Evolutionary conservation across 208 protist species (phyloP).

Genomic region (Wallacemonas rigidus): DNA sequence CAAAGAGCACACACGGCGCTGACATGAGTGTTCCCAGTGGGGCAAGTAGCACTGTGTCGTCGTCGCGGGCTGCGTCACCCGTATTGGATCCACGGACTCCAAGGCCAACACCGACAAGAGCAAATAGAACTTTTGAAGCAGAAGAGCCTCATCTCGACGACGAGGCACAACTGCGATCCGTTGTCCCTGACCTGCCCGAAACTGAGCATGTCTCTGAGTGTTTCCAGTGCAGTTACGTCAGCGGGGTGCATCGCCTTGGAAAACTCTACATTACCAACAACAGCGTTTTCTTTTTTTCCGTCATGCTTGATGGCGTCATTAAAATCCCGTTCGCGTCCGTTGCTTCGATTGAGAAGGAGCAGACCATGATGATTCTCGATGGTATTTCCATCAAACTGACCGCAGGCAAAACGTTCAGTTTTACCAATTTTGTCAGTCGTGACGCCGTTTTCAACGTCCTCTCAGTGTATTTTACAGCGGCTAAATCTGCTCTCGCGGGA

Average conservation of each 20-base stretch:
- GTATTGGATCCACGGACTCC: neutral
- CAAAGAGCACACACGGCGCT: neutral
- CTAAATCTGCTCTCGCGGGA: conserved; percentile 2
- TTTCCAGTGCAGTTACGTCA: conserved; percentile 61
- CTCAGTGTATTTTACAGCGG: conserved; percentile 25
- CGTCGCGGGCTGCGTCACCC: neutral
- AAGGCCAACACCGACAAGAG: neutral
- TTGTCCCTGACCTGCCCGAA: conserved; percentile 43
- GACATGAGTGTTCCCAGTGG: neutral
- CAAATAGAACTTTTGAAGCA: neutral
- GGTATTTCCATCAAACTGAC: conserved; percentile 45
- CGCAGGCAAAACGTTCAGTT: conserved; percentile 33
- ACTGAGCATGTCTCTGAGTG: conserved; percentile 41
- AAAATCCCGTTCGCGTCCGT: conserved; percentile 51
- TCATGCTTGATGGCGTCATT: conserved; percentile 45
- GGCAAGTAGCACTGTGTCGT: neutral
- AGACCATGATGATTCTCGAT: conserved; percentile 59
- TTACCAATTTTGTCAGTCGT: conserved; percentile 59
- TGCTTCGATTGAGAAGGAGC: conserved; percentile 49
- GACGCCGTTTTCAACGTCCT: conserved; percentile 52
- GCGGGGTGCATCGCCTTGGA: conserved; percentile 47
- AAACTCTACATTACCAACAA: conserved; percentile 57
- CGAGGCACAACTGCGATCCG: conserved; percentile 26
- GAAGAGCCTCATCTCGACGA: conserved; percentile 5
- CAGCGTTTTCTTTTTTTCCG: conserved; percentile 58